These are phyloP conservation scores for Penicillium crustosum DNA, from an alignment of 2,329 filamentous ascomycete genomes.

Conservation along the genomic window DNA sequence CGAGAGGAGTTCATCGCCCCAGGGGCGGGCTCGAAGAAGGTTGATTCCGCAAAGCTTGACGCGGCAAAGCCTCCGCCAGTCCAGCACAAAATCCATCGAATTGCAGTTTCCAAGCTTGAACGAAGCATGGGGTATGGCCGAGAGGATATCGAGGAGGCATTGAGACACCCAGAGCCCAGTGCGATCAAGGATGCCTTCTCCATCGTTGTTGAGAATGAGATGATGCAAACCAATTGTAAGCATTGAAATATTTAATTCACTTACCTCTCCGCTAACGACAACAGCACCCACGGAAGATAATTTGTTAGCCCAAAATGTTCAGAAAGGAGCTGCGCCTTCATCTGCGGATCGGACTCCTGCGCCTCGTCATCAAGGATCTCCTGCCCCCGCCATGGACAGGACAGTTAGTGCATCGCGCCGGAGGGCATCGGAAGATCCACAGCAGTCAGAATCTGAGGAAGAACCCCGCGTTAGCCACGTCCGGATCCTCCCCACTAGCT, in stretches of 20 bases:
- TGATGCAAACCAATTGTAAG: constrained; percentile 94
- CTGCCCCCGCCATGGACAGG: constrained; percentile 22
- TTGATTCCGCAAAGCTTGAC: constrained; percentile 77
- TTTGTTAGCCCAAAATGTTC: constrained; percentile 28
- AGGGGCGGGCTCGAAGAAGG: constrained; percentile 88
- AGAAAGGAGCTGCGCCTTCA: constrained; percentile 27
- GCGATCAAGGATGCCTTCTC: constrained; percentile 99
- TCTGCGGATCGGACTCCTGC: constrained; percentile 28
- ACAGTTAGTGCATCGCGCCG: constrained; percentile 30
- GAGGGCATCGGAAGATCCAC: constrained; percentile 25
- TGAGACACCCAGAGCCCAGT: constrained; percentile 88
- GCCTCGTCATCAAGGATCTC: constrained; percentile 23
- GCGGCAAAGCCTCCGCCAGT: constrained; percentile 74
- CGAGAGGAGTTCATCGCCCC: constrained; percentile 91
- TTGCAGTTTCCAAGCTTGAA: constrained; percentile 91
- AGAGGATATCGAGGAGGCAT: constrained; percentile 89
- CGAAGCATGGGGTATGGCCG: constrained; percentile 98
- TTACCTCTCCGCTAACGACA: constrained; percentile 8
- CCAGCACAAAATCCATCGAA: constrained; percentile 85
- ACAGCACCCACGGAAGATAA: constrained; percentile 41
- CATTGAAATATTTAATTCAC: constrained; percentile 25
- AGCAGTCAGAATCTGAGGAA: constrained; percentile 31
- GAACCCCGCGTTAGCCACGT: constrained; percentile 74
- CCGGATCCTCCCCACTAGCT: constrained; percentile 83
- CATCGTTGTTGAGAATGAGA: constrained; percentile 94